phyloP scores from a whole-genome alignment of 1,139 yeast species.

The Debaryomyces singareniensis region DNA sequence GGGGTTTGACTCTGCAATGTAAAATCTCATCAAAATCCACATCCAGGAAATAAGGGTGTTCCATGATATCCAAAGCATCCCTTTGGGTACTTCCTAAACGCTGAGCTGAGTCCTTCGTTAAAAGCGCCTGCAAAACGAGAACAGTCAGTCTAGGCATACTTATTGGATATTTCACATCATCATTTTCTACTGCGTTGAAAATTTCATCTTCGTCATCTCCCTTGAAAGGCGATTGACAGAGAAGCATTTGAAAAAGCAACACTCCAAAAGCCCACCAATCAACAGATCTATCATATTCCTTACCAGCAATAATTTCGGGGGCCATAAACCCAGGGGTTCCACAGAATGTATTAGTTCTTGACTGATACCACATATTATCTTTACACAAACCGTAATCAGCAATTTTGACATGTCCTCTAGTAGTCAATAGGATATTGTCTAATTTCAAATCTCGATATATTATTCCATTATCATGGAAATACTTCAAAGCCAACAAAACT shows the following conservation, averaged over 20 bases:
- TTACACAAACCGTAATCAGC: conserved; percentile 97
- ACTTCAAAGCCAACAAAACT: conserved; percentile 81
- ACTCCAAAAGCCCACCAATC: conserved; percentile 99
- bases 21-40: conserved; percentile 86
- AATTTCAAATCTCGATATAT: conserved; percentile 89
- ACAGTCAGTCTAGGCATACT: conserved; percentile 98
- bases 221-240: conserved; percentile 94
- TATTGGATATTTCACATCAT: conserved; percentile 96
- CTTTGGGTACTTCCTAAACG: conserved; percentile 83
- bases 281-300: conserved; percentile 85
- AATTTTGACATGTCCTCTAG: conserved; percentile 91
- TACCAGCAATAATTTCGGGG: conserved; percentile 92
- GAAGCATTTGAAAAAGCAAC: conserved; percentile 86
- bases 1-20: conserved; percentile 71
- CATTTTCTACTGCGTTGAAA: conserved; percentile 93
- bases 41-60: conserved; percentile 86
- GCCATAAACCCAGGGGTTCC: conserved; percentile 99
- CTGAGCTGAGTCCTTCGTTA: conserved; percentile 78
- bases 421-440: conserved; percentile 84
- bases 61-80: conserved; percentile 93
- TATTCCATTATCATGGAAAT: conserved; percentile 93
- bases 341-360: conserved; percentile 91
- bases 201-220: conserved; percentile 99
- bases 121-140: conserved; percentile 80
- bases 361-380: conserved; percentile 90